Evolutionary conservation across 228 moss, liverwort and hornwort genomes (phyloP).

Genomic region (Sphagnum fallax): DNA sequence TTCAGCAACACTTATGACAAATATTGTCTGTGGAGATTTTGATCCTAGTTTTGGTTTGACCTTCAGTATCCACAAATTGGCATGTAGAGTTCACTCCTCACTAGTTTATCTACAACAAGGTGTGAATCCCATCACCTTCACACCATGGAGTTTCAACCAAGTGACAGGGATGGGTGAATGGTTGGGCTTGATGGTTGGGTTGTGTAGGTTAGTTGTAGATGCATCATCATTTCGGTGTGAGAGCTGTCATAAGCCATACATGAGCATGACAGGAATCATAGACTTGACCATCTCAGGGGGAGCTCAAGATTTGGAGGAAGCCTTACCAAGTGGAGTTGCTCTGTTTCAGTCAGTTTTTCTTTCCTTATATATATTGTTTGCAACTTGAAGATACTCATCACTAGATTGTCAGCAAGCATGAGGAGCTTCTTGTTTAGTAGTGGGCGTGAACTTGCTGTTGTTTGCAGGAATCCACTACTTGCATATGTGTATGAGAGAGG

Average conservation of each 20-base stretch:
- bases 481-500: constrained; percentile 43
- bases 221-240: constrained; percentile 1
- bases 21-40: no score
- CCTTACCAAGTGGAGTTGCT: constrained; percentile 1
- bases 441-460: constrained; percentile 11
- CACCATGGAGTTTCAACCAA: background rate
- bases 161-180: background rate
- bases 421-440: background rate
- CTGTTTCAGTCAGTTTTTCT: constrained; percentile 1
- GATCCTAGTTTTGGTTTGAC: background rate
- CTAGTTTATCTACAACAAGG: background rate
- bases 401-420: background rate
- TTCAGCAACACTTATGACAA: no score
- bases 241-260: constrained; percentile 3
- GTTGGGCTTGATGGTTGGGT: background rate
- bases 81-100: background rate
- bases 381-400: no score
- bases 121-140: no score
- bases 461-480: constrained; percentile 22
- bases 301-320: background rate
- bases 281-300: constrained; percentile 4
- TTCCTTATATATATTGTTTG: no score
- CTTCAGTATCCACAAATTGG: background rate
- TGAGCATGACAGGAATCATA: constrained; percentile 2
- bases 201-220: background rate